Evolutionary conservation across 2,329 filamentous ascomycete genomes (phyloP).

Genomic region (Mycosphaerella sp.): DNA sequence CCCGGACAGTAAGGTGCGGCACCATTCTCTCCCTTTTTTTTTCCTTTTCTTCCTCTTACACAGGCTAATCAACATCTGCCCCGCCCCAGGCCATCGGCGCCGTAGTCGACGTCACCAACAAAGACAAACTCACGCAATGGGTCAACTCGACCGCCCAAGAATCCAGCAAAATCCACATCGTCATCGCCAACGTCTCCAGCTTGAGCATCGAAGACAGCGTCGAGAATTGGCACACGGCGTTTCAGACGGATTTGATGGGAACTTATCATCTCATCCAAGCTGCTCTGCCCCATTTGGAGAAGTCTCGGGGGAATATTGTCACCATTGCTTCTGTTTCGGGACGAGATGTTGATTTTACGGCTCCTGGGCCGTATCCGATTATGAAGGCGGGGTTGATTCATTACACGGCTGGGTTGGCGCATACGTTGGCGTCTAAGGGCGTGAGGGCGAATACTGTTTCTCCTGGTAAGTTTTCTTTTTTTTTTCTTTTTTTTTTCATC

Average conservation of each 20-base stretch:
- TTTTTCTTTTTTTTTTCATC: too few species aligned
- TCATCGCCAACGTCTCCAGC: slow-evolving; percentile 31
- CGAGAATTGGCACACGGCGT: slow-evolving; percentile 26
- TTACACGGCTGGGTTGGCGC: slow-evolving; percentile 35
- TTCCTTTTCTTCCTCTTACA: background rate
- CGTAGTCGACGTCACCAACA: slow-evolving; percentile 26
- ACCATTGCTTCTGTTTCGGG: slow-evolving; percentile 35
- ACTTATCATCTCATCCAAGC: slow-evolving; percentile 31
- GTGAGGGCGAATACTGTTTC: slow-evolving; percentile 34
- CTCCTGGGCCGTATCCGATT: slow-evolving; percentile 34
- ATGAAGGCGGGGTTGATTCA: slow-evolving; percentile 35
- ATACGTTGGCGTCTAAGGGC: slow-evolving; percentile 32
- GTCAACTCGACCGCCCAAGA: slow-evolving; percentile 20
- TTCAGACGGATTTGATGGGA: slow-evolving; percentile 34
- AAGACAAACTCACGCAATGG: slow-evolving; percentile 21
- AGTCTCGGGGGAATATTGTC: slow-evolving; percentile 33
- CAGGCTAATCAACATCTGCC: background rate
- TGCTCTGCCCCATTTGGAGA: slow-evolving; percentile 33
- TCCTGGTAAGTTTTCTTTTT: slow-evolving; percentile 16
- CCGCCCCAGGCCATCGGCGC: slow-evolving; percentile 17
- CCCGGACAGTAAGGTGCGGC: slow-evolving; percentile 11
- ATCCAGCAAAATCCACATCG: slow-evolving; percentile 26
- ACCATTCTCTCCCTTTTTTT: background rate
- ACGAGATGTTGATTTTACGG: slow-evolving; percentile 35
- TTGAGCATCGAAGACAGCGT: slow-evolving; percentile 26